Conservation (phyloP, 805 yeast species). For the Tetrapisispora pingtungensis region DNA sequence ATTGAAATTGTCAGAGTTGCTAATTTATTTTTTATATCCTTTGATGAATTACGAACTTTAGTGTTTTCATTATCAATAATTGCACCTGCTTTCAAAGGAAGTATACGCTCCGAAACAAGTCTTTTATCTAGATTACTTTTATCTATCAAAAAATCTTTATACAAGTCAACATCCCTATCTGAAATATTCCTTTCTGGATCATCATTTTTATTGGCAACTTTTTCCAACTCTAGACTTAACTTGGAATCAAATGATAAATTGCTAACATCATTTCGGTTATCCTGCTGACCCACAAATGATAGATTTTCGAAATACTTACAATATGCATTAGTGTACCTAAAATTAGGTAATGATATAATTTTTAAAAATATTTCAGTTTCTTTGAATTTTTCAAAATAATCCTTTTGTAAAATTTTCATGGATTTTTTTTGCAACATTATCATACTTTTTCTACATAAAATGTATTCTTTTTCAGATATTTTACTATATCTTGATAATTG, state of each 20-base stretch:
- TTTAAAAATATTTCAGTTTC: constrained; percentile 46
- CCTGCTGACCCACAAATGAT: neutral
- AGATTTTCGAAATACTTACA: neutral
- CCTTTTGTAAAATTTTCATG: constrained; percentile 39
- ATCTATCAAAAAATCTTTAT: neutral
- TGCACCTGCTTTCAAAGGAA: neutral
- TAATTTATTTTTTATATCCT: constrained; percentile 50
- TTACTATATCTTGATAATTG: constrained; percentile 4
- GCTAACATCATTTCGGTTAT: neutral
- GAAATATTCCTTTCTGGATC: neutral
- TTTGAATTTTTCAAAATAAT: constrained; percentile 53
- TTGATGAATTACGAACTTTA: neutral
- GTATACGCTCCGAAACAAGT: neutral
- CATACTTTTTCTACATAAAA: constrained; percentile 49
- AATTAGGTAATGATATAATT: constrained; percentile 33
- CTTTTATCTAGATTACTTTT: neutral
- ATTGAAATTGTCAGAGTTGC: constrained; percentile 47
- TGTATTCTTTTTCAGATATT: constrained; percentile 8
- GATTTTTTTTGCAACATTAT: constrained; percentile 48
- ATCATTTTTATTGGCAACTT: neutral
- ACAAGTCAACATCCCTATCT: neutral
- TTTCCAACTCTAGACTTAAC: neutral
- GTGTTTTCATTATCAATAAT: neutral
- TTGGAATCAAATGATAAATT: neutral
- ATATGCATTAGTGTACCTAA: neutral